These are phyloP conservation scores for Sclerotinia subarctica DNA, from an alignment of 2,329 filamentous ascomycete species.

Conservation along the genomic window DNA sequence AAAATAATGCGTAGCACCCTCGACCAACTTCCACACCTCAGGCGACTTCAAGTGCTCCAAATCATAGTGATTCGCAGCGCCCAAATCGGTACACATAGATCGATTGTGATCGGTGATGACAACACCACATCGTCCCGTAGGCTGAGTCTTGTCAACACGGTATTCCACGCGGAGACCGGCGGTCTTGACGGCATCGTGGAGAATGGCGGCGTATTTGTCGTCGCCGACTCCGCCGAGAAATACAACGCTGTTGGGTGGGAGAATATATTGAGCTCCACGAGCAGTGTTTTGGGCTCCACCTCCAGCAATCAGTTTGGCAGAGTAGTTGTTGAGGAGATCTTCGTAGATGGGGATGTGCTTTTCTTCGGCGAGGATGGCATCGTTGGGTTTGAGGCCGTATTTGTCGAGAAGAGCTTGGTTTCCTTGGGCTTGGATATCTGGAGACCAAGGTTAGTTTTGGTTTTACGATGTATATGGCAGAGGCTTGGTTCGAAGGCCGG, in stretches of 20 bases:
- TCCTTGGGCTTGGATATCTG: conserved; percentile 88
- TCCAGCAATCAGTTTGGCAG: conserved; percentile 91
- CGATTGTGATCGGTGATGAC: conserved; percentile 97
- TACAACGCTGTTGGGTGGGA: conserved; percentile 82
- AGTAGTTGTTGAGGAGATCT: conserved; percentile 86
- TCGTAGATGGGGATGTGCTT: conserved; percentile 90
- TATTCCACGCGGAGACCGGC: conserved; percentile 93
- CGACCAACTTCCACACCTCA: conserved; percentile 86
- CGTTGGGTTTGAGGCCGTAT: conserved; percentile 92
- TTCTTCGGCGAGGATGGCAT: conserved; percentile 92
- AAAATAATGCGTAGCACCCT: conserved; percentile 86
- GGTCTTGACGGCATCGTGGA: conserved; percentile 79
- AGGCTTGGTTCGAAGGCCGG: not conserved
- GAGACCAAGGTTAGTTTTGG: conserved; percentile 9
- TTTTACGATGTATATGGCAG: not conserved
- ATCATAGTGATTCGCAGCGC: conserved; percentile 95
- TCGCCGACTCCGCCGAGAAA: conserved; percentile 93
- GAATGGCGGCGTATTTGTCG: conserved; percentile 91
- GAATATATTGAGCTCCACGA: conserved; percentile 93
- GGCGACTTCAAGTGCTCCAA: conserved; percentile 87
- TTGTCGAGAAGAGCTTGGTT: conserved; percentile 83
- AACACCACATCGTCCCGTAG: conserved; percentile 92
- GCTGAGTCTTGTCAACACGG: conserved; percentile 77
- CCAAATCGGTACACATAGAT: conserved; percentile 91
- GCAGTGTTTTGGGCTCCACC: conserved; percentile 98